Evolutionary conservation across 2,329 filamentous ascomycete genomes (phyloP).

Genomic region (Fonsecaea monophora): DNA sequence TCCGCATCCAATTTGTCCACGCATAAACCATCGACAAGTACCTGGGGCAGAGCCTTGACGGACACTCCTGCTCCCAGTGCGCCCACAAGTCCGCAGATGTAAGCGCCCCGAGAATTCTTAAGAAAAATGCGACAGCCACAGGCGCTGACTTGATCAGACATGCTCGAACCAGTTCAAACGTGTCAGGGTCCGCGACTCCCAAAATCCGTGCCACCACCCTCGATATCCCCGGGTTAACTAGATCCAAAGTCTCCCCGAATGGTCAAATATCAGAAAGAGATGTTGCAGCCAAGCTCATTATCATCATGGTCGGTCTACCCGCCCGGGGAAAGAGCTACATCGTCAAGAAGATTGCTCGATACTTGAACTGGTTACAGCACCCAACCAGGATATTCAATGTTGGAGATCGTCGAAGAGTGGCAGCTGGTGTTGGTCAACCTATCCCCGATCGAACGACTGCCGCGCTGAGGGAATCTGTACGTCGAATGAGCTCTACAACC

Average conservation of each 20-base stretch:
- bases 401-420: constrained; percentile 84
- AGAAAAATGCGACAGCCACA: neutral
- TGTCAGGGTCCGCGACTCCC: constrained; percentile 78
- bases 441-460: constrained; percentile 46
- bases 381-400: constrained; percentile 97
- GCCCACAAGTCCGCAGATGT: constrained; percentile 68
- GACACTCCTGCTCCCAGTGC: constrained; percentile 70
- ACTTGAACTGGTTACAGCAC: constrained; percentile 96
- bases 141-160: constrained; percentile 29
- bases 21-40: constrained; percentile 43
- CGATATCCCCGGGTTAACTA: constrained; percentile 95
- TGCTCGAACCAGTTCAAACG: constrained; percentile 70
- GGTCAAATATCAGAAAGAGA: constrained; percentile 92
- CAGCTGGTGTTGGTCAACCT: constrained; percentile 63
- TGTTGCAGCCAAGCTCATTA: constrained; percentile 94
- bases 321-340: constrained; percentile 98
- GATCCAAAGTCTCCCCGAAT: constrained; percentile 93
- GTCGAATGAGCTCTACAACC: constrained; percentile 51
- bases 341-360: constrained; percentile 95
- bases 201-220: constrained; percentile 88
- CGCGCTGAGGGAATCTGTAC: constrained; percentile 53
- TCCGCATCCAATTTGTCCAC: constrained; percentile 17
- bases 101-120: neutral
- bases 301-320: constrained; percentile 96
- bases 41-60: constrained; percentile 62